Base-by-base conservation (phyloP, 2,329 filamentous ascomycete species). In the Calycina herbarum region DNA sequence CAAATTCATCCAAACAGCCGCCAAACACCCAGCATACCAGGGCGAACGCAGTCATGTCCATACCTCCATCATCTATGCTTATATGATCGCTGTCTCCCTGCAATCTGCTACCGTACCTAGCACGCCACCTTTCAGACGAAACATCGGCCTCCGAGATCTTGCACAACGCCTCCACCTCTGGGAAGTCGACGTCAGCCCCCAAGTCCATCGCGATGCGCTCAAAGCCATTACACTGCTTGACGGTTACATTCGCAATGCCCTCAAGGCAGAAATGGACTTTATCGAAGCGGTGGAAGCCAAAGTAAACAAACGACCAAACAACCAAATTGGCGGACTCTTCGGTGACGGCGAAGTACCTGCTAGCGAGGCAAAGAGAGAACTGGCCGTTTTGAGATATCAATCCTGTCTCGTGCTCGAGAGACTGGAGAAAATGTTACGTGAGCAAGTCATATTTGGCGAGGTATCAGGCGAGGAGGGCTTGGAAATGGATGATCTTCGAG, bases 131-230 rank as follows among this genome's bases (percentile, higher is more conserved):
- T 15, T 48, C 3, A 48, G 45, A 48, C 35, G 61, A 13, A 45
- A 48, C 20, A 63, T 58, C 15, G 38, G 27, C n/a, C 35, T 63
- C 15, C 33, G 51, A 27, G 56, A 63, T 20, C 38, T 63, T 11
- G 61, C 61, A 4, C 38, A n/a, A n/a, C 33, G 56, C 17, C 54
- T 63, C 8, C 54, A 63, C 11, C 45, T 63, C 35, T 56, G 45
- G 51, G 35, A 40, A 15, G 45, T 6, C n/a, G 35, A 59, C 10
- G 17, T 15, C 31, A 6, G 20, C 56, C 15, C 40, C 7, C 11
- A 54, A 5, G n/a, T 48, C 15, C 54, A 35, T 13, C 17, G 42
- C 42, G 38, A 64, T 45, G 61, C 61, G 15, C 40, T 59, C 11
- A 57, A 29, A 58, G 20, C 62, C 15, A 31, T 64, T 31, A 5